A percentile compares a stretch with the other conserved stretches of the same genome.
Evolutionary conservation across 768 basidiomycete species (phyloP).

Genomic region (Paxillus involutus): DNA sequence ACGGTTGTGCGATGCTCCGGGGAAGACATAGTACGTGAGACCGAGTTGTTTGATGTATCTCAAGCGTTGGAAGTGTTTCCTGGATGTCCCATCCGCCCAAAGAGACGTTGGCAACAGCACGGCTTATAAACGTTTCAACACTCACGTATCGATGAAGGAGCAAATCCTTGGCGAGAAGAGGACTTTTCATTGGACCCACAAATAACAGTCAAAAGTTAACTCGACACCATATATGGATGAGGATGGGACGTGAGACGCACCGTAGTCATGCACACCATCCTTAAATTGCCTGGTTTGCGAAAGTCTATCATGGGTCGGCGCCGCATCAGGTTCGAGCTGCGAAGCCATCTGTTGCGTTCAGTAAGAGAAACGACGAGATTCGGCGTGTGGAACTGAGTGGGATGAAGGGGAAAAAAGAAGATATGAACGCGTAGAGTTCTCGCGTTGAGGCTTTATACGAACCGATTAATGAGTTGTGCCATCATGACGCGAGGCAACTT

Average conservation of each 20-base stretch:
- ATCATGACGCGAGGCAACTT: neutral
- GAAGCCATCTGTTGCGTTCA: neutral
- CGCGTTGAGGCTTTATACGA: neutral
- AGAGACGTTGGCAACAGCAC: neutral
- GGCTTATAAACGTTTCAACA: neutral
- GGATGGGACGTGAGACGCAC: slow-evolving; percentile 20
- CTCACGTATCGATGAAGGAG: slow-evolving; percentile 68
- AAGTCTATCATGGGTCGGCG: slow-evolving; percentile 1
- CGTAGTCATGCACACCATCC: slow-evolving; percentile 43
- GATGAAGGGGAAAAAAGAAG: neutral
- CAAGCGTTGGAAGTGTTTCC: slow-evolving; percentile 75
- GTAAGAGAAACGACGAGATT: neutral
- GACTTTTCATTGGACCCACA: slow-evolving; percentile 5
- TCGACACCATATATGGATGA: neutral
- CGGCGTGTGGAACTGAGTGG: neutral
- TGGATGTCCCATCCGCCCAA: slow-evolving; percentile 24
- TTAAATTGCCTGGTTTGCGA: slow-evolving; percentile 30
- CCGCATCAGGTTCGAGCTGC: neutral
- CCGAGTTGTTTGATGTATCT: slow-evolving; percentile 81
- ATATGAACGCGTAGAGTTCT: neutral
- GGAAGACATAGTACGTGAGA: slow-evolving; percentile 73
- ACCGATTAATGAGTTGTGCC: neutral
- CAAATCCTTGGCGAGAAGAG: slow-evolving; percentile 39
- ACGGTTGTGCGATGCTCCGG: slow-evolving; percentile 75
- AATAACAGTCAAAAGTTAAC: neutral